phyloP scores from a whole-genome alignment of 768 basidiomycete genomes.

The Lactarius sp. region DNA sequence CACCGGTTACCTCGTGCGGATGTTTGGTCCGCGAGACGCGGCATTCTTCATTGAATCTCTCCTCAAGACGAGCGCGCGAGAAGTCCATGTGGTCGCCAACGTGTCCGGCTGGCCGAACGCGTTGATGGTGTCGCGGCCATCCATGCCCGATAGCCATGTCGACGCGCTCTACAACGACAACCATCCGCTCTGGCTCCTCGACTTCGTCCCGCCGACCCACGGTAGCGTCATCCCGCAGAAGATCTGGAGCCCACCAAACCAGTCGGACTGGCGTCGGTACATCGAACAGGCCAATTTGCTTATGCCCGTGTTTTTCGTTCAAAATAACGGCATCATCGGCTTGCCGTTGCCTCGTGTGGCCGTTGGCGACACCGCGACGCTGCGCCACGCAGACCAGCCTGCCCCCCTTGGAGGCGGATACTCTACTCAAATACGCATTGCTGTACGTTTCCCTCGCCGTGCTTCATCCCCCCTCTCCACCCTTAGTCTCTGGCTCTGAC shows the following conservation, averaged over 20 bases:
- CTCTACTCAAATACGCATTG: constrained; percentile 21
- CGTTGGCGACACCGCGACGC: constrained; percentile 4
- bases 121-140: constrained; percentile 6
- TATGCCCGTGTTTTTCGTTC: constrained; percentile 22
- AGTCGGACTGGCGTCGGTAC: constrained; percentile 23
- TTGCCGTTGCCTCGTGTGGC: constrained; percentile 4
- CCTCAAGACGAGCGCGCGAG: constrained; percentile 1
- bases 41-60: constrained; percentile 17
- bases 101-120: constrained; percentile 12
- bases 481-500: too few relatives aligned
- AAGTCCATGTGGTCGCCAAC: constrained; percentile 3
- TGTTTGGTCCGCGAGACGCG: constrained; percentile 19
- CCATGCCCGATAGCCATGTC: background rate
- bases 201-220: background rate
- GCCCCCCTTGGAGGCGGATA: constrained; percentile 19
- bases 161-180: background rate
- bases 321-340: constrained; percentile 12
- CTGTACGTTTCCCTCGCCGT: background rate
- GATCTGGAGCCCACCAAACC: constrained; percentile 20
- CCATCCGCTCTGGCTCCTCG: constrained; percentile 14
- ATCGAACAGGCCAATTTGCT: constrained; percentile 16
- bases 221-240: constrained; percentile 11
- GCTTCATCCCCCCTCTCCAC: background rate
- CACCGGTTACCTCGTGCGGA: constrained; percentile 11
- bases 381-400: background rate